phyloP scores from a whole-genome alignment of 805 yeast genomes.

The Schwanniomyces occidentalis region DNA sequence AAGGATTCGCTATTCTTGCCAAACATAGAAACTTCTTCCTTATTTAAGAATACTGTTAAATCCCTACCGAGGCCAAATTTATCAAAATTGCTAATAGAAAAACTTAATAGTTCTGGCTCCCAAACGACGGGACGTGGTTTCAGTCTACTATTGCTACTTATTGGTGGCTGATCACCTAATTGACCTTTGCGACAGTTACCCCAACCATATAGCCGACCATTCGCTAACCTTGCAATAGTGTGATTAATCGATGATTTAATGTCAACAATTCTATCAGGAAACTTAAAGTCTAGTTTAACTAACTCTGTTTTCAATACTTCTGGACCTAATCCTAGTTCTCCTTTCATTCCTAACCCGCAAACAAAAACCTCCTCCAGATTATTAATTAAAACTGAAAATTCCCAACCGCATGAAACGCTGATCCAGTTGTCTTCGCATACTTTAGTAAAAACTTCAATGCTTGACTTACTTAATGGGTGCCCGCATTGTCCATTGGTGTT shows the following conservation, averaged over 20 bases:
- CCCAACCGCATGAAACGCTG: slow-evolving; percentile 78
- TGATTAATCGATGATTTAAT: slow-evolving; percentile 47
- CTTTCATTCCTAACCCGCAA: slow-evolving; percentile 67
- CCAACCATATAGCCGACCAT: slow-evolving; percentile 61
- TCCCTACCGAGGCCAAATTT: slow-evolving; percentile 55
- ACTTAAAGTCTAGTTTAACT: slow-evolving; percentile 7
- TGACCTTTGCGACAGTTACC: slow-evolving; percentile 69
- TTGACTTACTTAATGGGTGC: slow-evolving; percentile 4
- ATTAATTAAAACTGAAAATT: slow-evolving; percentile 56
- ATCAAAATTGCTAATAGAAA: slow-evolving; percentile 8
- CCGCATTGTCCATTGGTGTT: slow-evolving; percentile 59
- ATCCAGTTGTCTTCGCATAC: slow-evolving; percentile 34
- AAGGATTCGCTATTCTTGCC: slow-evolving; percentile 16
- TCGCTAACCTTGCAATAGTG: slow-evolving; percentile 34
- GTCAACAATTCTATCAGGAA: slow-evolving; percentile 6
- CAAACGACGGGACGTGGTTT: slow-evolving; percentile 19
- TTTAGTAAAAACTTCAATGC: slow-evolving; percentile 15
- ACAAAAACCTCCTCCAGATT: slow-evolving; percentile 41
- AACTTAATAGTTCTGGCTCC: slow-evolving; percentile 21
- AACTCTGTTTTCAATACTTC: slow-evolving; percentile 9
- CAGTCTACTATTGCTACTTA: slow-evolving; percentile 4
- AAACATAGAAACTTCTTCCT: slow-evolving; percentile 10
- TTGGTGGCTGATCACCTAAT: slow-evolving; percentile 21
- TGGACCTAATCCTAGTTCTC: slow-evolving; percentile 65
- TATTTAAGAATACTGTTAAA: slow-evolving; percentile 43